Evolutionary conservation across 768 basidiomycete genomes (phyloP).

Genomic region (Suillus discolor): DNA sequence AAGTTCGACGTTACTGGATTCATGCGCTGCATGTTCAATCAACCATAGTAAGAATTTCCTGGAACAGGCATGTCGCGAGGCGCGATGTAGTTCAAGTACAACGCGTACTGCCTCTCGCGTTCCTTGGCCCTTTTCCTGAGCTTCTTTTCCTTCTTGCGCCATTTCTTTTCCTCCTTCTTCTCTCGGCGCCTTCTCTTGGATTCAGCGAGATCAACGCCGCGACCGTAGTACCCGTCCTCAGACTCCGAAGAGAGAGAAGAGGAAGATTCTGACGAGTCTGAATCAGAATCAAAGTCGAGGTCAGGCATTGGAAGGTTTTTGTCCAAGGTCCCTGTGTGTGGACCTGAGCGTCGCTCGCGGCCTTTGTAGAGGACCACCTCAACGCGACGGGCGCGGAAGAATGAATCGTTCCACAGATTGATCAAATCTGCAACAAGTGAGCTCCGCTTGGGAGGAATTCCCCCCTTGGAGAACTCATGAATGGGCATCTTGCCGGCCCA

Average conservation of each 20-base stretch:
- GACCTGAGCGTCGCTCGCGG: conserved; percentile 74
- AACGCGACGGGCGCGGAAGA: conserved; percentile 74
- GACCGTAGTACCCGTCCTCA: conserved; percentile 51
- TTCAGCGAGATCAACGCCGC: conserved; percentile 48
- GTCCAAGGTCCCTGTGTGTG: conserved; percentile 55
- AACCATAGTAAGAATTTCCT: conserved; percentile 28
- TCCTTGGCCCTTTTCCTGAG: conserved; percentile 58
- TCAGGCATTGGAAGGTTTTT: conserved; percentile 51
- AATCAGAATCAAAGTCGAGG: conserved; percentile 37
- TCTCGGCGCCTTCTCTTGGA: conserved; percentile 55
- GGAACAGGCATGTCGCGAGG: conserved; percentile 33
- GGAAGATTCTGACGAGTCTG: conserved; percentile 39
- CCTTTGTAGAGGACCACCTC: conserved; percentile 84
- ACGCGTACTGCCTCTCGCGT: conserved; percentile 60
- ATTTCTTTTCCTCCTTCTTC: conserved; percentile 60
- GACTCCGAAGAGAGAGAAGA: conserved; percentile 45
- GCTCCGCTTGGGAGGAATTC: conserved; percentile 57
- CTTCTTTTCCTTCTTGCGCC: conserved; percentile 66
- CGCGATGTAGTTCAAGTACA: conserved; percentile 60
- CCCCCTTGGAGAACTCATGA: conserved; percentile 47
- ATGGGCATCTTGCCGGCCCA: conserved; percentile 81
- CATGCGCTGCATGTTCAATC: conserved; percentile 6
- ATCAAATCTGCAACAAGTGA: conserved; percentile 69
- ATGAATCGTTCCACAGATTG: conserved; percentile 78
- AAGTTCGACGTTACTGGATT: conserved; percentile 2